A percentile compares a stretch with the other conserved stretches of the same genome.
Evolutionary conservation across 495 filamentous ascomycete species (phyloP).

Genomic region (Podospora anserina): DNA sequence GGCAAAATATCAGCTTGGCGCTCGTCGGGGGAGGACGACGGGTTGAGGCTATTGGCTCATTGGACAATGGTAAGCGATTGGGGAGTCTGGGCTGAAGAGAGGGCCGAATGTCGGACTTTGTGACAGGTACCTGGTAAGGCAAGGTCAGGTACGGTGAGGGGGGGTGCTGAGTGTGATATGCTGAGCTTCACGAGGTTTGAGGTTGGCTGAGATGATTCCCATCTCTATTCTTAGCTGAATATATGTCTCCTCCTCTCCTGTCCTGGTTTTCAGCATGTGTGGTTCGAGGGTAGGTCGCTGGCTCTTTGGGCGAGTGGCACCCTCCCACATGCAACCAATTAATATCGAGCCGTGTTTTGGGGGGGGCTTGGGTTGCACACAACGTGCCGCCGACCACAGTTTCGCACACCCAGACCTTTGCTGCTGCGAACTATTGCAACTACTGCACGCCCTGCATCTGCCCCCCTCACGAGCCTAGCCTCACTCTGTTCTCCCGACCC

Average conservation of each 20-base stretch:
- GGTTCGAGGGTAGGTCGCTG: background rate
- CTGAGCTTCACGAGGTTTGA: too few species aligned
- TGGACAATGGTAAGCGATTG: background rate
- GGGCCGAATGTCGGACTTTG: too few species aligned
- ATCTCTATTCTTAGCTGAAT: background rate
- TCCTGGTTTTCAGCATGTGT: background rate
- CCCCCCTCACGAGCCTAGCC: background rate
- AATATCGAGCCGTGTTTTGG: slow-evolving; percentile 24
- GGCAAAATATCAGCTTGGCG: background rate
- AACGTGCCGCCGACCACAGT: background rate
- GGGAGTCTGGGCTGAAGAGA: background rate
- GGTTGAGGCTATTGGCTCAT: background rate
- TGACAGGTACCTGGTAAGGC: too few species aligned
- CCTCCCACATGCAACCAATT: slow-evolving; percentile 19
- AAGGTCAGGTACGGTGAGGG: too few species aligned
- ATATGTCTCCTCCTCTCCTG: background rate
- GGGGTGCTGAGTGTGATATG: too few species aligned
- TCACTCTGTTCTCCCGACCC: background rate
- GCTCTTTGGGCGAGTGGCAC: background rate
- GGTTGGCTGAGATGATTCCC: background rate
- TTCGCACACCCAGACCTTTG: background rate
- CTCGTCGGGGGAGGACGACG: background rate
- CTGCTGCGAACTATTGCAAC: background rate
- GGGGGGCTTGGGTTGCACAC: background rate
- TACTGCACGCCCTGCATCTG: background rate